phyloP scores from a whole-genome alignment of 2,329 filamentous ascomycete genomes.

The Hymenoscyphus occultus region DNA sequence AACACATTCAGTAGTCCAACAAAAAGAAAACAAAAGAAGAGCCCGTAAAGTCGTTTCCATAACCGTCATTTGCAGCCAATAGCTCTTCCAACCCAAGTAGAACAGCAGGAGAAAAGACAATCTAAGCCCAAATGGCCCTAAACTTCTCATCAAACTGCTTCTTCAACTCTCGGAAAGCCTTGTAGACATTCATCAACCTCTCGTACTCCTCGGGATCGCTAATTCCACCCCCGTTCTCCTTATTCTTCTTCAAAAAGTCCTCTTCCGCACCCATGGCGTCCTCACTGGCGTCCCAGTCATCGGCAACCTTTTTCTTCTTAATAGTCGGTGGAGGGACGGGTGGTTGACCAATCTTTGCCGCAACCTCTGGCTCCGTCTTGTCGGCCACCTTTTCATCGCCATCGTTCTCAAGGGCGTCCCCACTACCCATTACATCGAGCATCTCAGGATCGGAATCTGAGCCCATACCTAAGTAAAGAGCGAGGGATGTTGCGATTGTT shows the following conservation, averaged over 20 bases:
- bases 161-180: constrained; percentile 56
- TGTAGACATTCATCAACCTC: constrained; percentile 53
- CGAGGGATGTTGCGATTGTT: constrained; percentile 66
- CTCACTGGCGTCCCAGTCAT: constrained; percentile 48
- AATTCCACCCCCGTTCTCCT: constrained; percentile 34
- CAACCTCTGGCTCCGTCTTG: constrained; percentile 19
- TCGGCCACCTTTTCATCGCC: constrained; percentile 36
- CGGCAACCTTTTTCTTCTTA: constrained; percentile 40
- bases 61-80: not conserved
- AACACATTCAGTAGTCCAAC: not conserved
- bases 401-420: constrained; percentile 47
- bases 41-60: not conserved
- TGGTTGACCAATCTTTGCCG: constrained; percentile 8
- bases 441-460: constrained; percentile 47
- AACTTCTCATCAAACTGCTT: constrained; percentile 64
- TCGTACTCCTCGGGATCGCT: constrained; percentile 41
- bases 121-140: constrained; percentile 32
- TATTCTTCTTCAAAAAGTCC: constrained; percentile 34
- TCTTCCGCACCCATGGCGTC: constrained; percentile 40
- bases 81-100: not conserved
- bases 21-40: not conserved
- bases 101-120: not conserved
- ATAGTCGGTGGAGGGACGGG: constrained; percentile 17
- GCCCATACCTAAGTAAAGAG: constrained; percentile 53
- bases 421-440: constrained; percentile 45